A percentile compares a stretch with the other conserved stretches of the same genome.
These are phyloP conservation scores for Aschersonia sp. DNA, from an alignment of 2,329 filamentous ascomycete genomes.

Conservation along the genomic window DNA sequence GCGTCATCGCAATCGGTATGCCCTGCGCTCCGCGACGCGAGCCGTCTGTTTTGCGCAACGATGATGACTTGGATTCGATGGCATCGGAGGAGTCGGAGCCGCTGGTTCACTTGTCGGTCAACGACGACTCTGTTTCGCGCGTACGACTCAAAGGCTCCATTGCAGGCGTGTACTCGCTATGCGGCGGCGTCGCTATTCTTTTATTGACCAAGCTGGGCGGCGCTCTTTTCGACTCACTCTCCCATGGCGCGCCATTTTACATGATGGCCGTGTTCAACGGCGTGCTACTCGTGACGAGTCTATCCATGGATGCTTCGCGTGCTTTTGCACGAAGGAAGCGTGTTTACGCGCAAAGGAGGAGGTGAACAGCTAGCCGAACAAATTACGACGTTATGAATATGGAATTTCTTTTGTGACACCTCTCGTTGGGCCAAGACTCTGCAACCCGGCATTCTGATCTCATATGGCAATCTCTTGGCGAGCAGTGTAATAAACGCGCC, in stretches of 20 bases:
- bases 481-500: too few relatives aligned
- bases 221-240: conserved; percentile 63
- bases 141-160: conserved; percentile 77
- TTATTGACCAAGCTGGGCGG: conserved; percentile 86
- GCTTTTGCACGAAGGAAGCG: conserved; percentile 14
- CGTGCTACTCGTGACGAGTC: conserved; percentile 44
- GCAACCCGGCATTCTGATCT: too few relatives aligned
- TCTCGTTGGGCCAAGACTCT: too few relatives aligned
- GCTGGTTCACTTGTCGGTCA: conserved; percentile 18
- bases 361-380: not conserved
- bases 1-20: conserved; percentile 47
- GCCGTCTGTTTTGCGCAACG: conserved; percentile 17
- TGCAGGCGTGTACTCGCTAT: conserved; percentile 85
- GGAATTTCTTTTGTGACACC: too few relatives aligned
- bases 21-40: conserved; percentile 11
- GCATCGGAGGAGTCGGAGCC: conserved; percentile 24
- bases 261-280: conserved; percentile 87
- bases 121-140: conserved; percentile 25
- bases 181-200: conserved; percentile 79
- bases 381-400: conserved; percentile 5
- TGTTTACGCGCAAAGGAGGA: not conserved
- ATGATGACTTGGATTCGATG: conserved; percentile 15
- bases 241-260: conserved; percentile 73
- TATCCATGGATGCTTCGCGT: conserved; percentile 33
- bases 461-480: too few relatives aligned